Percentiles rank a stretch among this genome's conserved stretches.
phyloP scores from a whole-genome alignment of 129 eudicot genomes.

The Kitagawia praeruptora region DNA sequence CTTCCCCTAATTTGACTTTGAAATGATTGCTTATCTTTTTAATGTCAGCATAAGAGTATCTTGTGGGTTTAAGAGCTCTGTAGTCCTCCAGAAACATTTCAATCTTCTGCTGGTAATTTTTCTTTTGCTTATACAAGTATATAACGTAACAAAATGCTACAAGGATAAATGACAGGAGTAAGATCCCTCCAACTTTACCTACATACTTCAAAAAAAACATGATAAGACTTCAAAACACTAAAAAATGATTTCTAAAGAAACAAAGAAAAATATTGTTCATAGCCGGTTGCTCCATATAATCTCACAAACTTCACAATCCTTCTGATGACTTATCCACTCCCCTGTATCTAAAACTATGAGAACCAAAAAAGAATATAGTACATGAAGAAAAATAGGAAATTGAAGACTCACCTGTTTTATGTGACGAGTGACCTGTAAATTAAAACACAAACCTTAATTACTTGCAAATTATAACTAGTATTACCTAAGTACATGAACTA shows the following conservation, averaged over 20 bases:
- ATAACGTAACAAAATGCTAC: background rate
- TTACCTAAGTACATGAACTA: background rate
- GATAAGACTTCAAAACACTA: background rate
- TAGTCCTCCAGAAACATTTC: slow-evolving; percentile 18
- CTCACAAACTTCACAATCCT: too few species aligned
- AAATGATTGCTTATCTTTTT: slow-evolving; percentile 10
- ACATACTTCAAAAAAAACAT: background rate
- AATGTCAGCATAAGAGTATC: slow-evolving; percentile 14
- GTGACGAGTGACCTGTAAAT: background rate
- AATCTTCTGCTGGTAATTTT: slow-evolving; percentile 6
- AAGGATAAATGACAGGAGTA: background rate
- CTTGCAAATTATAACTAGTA: background rate
- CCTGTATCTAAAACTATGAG: background rate
- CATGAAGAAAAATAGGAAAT: background rate
- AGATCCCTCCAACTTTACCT: slow-evolving; percentile 10
- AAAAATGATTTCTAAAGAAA: background rate
- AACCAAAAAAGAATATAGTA: background rate
- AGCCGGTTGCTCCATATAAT: background rate
- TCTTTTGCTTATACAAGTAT: background rate
- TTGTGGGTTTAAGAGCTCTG: slow-evolving; percentile 13
- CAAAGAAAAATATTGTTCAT: background rate
- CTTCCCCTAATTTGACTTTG: slow-evolving; percentile 14
- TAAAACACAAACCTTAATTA: background rate
- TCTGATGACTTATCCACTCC: background rate
- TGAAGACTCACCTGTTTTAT: background rate